Base-by-base conservation (phyloP, 805 yeast genomes). In the Monosporozyma siamensis region DNA sequence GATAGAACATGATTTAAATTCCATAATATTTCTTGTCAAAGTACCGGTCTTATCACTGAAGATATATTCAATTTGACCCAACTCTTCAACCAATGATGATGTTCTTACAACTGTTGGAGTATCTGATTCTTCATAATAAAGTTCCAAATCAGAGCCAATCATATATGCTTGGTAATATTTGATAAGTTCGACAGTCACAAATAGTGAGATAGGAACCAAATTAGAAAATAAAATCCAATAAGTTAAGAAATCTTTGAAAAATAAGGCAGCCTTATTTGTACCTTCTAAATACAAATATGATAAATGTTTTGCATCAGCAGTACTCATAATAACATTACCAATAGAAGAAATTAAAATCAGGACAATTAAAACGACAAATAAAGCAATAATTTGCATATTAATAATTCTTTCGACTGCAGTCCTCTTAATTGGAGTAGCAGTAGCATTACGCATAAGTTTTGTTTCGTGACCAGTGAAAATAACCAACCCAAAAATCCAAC, bases 41-140 rank as follows among this genome's bases (percentile, higher is more conserved):
- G 99, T 92, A 24, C 99, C 99, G 0, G 99, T 92, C 59, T 92
- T 92, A 63, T 92, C 99, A 61, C 95, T 85, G 66, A 92, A 92
- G 18, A 92, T 84, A 58, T 88, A 89, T 59, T 90, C 94, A 55
- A 92, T 89, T 62, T 92, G 99, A 22, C 99, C 99, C 49, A 92
- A 70, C 54, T 92, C 98, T 63, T 92, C 99, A 6, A 92, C 98
- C 52, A 92, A 71, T 11, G 95, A 83, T 1, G 97, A 90, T 0
- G 98, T 90, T 49, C 98, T 72, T 15, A 92, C 95, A 4, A 89
- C 88, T 0, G 97, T 82, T 2, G 98, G 97, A 0, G 96, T 88
- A 56, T 92, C 97, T 0, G 88, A 75, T 39, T 75, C 82, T 48
- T 77, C 88, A 53, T 85, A 77, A 59, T 92, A 94, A 79, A 92